Evolutionary conservation across 1,139 yeast genomes (phyloP).

Genomic region (Geotrichum cucujoidarum): DNA sequence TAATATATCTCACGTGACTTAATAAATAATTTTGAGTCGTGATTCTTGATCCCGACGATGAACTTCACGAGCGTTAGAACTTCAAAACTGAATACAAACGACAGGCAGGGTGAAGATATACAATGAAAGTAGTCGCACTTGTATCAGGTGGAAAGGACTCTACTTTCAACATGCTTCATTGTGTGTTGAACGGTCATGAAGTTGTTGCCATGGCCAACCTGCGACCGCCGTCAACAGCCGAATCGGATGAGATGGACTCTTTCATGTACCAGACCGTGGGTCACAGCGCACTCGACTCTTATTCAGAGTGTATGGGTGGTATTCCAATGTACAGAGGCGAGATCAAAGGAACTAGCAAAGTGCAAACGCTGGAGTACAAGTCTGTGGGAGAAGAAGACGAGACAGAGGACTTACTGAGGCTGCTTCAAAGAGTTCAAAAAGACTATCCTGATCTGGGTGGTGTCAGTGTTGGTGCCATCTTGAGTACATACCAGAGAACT

Average conservation of each 20-base stretch:
- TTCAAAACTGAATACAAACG: neutral
- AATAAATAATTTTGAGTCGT: neutral
- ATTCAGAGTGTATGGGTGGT: constrained; percentile 59
- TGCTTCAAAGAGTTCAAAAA: constrained; percentile 46
- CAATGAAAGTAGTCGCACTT: constrained; percentile 86
- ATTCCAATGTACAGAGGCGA: constrained; percentile 74
- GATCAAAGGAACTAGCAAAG: constrained; percentile 59
- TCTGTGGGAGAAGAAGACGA: constrained; percentile 52
- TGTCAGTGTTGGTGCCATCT: constrained; percentile 91
- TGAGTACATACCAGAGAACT: constrained; percentile 88
- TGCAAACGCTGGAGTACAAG: constrained; percentile 62
- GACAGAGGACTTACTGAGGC: constrained; percentile 66
- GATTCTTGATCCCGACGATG: neutral
- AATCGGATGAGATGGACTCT: constrained; percentile 68
- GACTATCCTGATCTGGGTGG: constrained; percentile 72
- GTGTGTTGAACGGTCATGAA: constrained; percentile 77
- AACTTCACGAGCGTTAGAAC: neutral
- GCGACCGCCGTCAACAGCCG: constrained; percentile 53
- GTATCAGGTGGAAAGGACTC: constrained; percentile 97
- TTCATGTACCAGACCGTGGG: constrained; percentile 99
- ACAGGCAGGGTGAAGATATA: neutral
- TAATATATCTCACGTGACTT: neutral
- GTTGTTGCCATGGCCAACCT: constrained; percentile 79
- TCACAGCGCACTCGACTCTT: constrained; percentile 64
- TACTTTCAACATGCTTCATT: constrained; percentile 80